These are phyloP conservation scores for Trametes sanguinea DNA, from an alignment of 768 basidiomycete species.

Conservation along the genomic window DNA sequence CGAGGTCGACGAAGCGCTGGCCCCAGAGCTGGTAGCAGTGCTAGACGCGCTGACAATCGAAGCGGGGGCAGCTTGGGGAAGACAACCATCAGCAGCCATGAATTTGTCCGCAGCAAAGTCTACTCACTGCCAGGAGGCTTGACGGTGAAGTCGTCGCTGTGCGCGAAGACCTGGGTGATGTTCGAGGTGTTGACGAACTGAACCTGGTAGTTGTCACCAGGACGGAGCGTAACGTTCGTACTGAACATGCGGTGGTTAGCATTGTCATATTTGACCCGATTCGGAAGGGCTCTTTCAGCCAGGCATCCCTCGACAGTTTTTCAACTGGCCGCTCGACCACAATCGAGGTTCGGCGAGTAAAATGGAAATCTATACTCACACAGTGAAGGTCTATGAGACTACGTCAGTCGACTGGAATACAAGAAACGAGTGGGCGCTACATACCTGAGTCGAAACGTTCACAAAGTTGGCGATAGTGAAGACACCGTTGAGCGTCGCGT, in stretches of 20 bases:
- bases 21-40: conserved; percentile 10
- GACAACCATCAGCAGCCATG: conserved; percentile 4
- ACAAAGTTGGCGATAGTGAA: conserved; percentile 40
- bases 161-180: conserved; percentile 35
- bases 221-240: conserved; percentile 39
- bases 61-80: conserved; percentile 25
- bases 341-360: too few species aligned
- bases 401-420: not conserved
- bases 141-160: conserved; percentile 37
- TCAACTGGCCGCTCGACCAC: not conserved
- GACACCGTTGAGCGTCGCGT: conserved; percentile 37
- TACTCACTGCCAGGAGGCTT: conserved; percentile 40
- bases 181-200: conserved; percentile 39
- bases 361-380: not conserved
- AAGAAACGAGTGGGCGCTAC: not conserved
- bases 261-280: too few species aligned
- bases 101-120: not conserved
- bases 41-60: conserved; percentile 10
- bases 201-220: conserved; percentile 35
- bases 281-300: too few species aligned
- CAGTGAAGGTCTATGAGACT: conserved; percentile 22
- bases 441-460: conserved; percentile 32
- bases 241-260: conserved; percentile 15
- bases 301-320: too few species aligned
- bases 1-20: conserved; percentile 22